A percentile compares a stretch with the other conserved stretches of the same genome.
phyloP scores from a whole-genome alignment of 768 basidiomycete species.

The Hydnomerulius pinastri region DNA sequence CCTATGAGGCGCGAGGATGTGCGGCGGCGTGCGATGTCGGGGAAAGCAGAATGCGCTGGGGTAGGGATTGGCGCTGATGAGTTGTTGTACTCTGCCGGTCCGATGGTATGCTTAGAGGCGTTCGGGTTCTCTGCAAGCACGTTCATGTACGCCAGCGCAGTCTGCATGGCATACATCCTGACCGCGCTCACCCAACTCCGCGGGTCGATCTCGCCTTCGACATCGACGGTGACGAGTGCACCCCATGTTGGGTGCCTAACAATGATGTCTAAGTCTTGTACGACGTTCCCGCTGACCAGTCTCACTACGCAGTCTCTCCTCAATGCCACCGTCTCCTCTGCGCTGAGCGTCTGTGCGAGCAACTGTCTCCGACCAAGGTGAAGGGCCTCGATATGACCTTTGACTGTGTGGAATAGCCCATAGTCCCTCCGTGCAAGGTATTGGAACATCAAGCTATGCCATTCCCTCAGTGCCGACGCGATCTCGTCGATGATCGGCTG shows the following conservation, averaged over 20 bases:
- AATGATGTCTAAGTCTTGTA: slow-evolving; percentile 91
- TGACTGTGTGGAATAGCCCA: slow-evolving; percentile 81
- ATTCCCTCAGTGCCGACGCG: slow-evolving; percentile 93
- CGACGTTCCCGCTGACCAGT: slow-evolving; percentile 87
- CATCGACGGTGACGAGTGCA: slow-evolving; percentile 85
- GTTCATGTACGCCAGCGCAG: slow-evolving; percentile 75
- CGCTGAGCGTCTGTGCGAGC: slow-evolving; percentile 81
- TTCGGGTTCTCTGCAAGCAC: slow-evolving; percentile 43
- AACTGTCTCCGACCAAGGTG: slow-evolving; percentile 92
- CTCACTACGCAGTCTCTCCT: slow-evolving; percentile 85
- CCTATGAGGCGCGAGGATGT: slow-evolving; percentile 36
- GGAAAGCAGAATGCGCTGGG: slow-evolving; percentile 71
- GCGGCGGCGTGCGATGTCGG: slow-evolving; percentile 44
- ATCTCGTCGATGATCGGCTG: slow-evolving; percentile 98
- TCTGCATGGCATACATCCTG: slow-evolving; percentile 91
- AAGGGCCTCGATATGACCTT: slow-evolving; percentile 86
- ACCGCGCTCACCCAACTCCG: slow-evolving; percentile 88
- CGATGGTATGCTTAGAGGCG: slow-evolving; percentile 33
- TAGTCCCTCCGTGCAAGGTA: slow-evolving; percentile 91
- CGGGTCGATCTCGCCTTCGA: slow-evolving; percentile 77
- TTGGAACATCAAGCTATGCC: slow-evolving; percentile 89
- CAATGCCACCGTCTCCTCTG: slow-evolving; percentile 81
- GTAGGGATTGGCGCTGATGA: slow-evolving; percentile 52
- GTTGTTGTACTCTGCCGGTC: slow-evolving; percentile 45
- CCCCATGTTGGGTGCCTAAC: slow-evolving; percentile 96